phyloP scores from a whole-genome alignment of 352 stramenopile genomes.

The Aphanomyces cochlioides region DNA sequence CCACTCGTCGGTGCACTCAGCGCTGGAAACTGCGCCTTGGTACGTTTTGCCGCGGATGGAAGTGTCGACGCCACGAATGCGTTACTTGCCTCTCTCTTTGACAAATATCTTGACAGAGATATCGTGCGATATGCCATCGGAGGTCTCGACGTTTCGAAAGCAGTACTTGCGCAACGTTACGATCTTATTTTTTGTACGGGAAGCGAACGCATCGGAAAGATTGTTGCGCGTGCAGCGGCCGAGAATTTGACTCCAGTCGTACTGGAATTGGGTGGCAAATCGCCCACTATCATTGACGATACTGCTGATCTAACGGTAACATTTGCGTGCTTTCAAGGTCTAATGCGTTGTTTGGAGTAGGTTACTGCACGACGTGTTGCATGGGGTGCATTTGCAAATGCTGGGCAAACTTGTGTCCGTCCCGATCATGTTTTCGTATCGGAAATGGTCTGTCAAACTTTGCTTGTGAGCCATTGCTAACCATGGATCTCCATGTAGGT shows the following conservation, averaged over 20 bases:
- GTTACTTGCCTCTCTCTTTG: slow-evolving; percentile 52
- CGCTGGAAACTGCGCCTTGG: slow-evolving; percentile 90
- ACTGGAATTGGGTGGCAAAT: slow-evolving; percentile 94
- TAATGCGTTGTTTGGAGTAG: slow-evolving; percentile 31
- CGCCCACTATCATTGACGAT: slow-evolving; percentile 77
- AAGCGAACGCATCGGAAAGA: slow-evolving; percentile 69
- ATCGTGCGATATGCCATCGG: slow-evolving; percentile 83
- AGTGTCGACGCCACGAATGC: slow-evolving; percentile 56
- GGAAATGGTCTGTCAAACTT: not conserved
- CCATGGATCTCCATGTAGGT: not conserved
- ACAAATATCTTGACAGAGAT: slow-evolving; percentile 71
- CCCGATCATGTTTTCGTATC: slow-evolving; percentile 90
- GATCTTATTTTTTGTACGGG: slow-evolving; percentile 83
- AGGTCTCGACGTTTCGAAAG: slow-evolving; percentile 73
- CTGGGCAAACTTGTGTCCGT: slow-evolving; percentile 92
- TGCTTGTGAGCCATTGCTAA: not conserved
- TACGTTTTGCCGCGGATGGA: slow-evolving; percentile 91
- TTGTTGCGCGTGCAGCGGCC: slow-evolving; percentile 85
- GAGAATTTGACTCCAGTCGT: slow-evolving; percentile 92
- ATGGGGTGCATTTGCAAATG: slow-evolving; percentile 86
- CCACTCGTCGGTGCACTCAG: slow-evolving; percentile 73
- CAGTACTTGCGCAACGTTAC: slow-evolving; percentile 67
- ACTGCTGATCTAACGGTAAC: slow-evolving; percentile 42
- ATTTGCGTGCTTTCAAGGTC: not conserved
- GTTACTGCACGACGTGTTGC: slow-evolving; percentile 74